These are phyloP conservation scores for Pleurotus platypus DNA, from an alignment of 768 basidiomycete genomes.

Conservation along the genomic window DNA sequence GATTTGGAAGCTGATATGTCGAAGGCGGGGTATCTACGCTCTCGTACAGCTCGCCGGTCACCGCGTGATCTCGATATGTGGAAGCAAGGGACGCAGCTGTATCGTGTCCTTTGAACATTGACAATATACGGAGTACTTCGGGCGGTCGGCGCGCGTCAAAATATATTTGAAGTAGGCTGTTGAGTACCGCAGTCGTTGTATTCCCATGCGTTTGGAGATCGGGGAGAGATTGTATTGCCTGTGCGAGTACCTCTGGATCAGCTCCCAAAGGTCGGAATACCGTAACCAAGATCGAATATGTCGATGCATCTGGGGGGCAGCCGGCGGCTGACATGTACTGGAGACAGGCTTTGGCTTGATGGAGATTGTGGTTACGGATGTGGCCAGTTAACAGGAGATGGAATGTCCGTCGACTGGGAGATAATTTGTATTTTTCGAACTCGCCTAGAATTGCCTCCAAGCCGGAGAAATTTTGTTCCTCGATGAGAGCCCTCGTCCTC, in stretches of 20 bases:
- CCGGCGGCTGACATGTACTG: constrained; percentile 55
- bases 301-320: constrained; percentile 48
- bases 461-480: constrained; percentile 43
- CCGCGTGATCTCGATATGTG: neutral
- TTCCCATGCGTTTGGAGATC: constrained; percentile 31
- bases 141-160: constrained; percentile 51
- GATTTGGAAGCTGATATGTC: constrained; percentile 10
- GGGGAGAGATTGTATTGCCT: constrained; percentile 44
- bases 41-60: constrained; percentile 20
- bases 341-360: constrained; percentile 50
- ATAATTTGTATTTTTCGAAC: constrained; percentile 41
- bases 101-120: constrained; percentile 35
- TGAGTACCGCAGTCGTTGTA: constrained; percentile 54
- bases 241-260: constrained; percentile 49
- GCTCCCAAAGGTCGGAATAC: constrained; percentile 59
- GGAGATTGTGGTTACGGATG: constrained; percentile 64
- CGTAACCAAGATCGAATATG: constrained; percentile 55
- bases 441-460: constrained; percentile 46
- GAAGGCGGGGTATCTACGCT: neutral
- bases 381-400: constrained; percentile 66
- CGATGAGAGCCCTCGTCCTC: constrained; percentile 59
- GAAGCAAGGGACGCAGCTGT: neutral
- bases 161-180: constrained; percentile 62
- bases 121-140: constrained; percentile 40
- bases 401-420: constrained; percentile 60